Evolutionary conservation across 2,329 filamentous ascomycete genomes (phyloP), one percentile per base, ranked within the genome.

Genomic region (Chaetomium globosum): DNA sequence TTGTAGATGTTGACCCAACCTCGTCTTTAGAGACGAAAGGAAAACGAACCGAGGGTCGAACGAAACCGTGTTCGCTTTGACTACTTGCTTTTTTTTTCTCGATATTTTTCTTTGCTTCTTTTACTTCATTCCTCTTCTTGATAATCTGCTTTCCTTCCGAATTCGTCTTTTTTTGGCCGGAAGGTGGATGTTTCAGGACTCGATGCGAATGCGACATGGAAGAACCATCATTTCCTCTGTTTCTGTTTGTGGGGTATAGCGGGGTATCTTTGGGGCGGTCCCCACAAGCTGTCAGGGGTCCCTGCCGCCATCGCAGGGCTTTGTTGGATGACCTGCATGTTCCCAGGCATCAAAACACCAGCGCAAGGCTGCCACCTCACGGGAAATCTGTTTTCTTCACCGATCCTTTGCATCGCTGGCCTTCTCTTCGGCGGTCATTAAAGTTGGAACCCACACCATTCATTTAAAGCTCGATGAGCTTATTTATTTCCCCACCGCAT

Each of bases 321-420:
- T 49, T 23, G 43, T 5, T 21, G 46, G 48, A 26, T 12, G 51
- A 19, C 23, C 51, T 26, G 19, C 53, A 23, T 19, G 31, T 39
- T 56, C 6, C 21, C 21, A 43, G 51, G 39, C 60, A 51, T 48
- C 51, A 46, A 48, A 23, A 19, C 53, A 57, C n/a, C 53, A 62
- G 12, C 39, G 39, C 43, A 56, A 62, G 60, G 52, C 53, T 62
- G 60, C 43, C 43, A 57, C 39, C 7, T 19, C 16, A 49, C 39
- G 4, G 39, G 39, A 43, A 43, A 43, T 43, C 39, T 43, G 39
- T 51, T 56, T 56, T 56, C 28, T 36, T 36, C 23, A 13, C 28
- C 23, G 60, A 49, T 51, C 7, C 12, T 28, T 10, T 48, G 36
- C 19, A 51, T 33, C 43, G 12, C 30, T 13, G 43, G 55, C 30